These are phyloP conservation scores for Raphanus raphanistrum DNA, from an alignment of 345 rosid genomes.

Conservation along the genomic window DNA sequence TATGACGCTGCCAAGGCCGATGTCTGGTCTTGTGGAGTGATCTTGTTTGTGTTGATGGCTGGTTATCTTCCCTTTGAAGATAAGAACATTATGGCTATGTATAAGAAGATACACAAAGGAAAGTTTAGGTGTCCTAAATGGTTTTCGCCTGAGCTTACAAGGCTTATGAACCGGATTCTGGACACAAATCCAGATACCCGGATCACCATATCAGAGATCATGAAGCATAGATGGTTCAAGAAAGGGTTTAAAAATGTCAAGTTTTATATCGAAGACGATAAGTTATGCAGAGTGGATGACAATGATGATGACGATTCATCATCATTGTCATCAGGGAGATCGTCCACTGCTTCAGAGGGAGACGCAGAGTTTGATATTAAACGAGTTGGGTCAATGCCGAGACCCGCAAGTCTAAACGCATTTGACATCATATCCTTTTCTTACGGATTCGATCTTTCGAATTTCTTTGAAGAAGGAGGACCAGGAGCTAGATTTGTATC, in stretches of 20 bases:
- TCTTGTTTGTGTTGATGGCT: conserved; percentile 74
- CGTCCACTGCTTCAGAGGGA: conserved; percentile 43
- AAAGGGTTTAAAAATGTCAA: conserved; percentile 56
- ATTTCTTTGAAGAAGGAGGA: conserved; percentile 65
- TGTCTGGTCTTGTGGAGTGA: conserved; percentile 89
- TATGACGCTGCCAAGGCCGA: conserved; percentile 95
- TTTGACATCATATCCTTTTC: conserved; percentile 88
- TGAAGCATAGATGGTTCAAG: conserved; percentile 76
- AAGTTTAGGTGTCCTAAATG: conserved; percentile 83
- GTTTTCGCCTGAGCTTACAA: conserved; percentile 72
- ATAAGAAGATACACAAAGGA: conserved; percentile 73
- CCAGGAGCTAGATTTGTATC: conserved; percentile 61
- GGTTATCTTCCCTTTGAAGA: conserved; percentile 88
- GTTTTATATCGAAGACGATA: conserved; percentile 47
- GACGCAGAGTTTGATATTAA: conserved; percentile 30
- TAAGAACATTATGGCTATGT: conserved; percentile 74
- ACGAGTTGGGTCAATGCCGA: conserved; percentile 44
- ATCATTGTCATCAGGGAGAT: conserved; percentile 40
- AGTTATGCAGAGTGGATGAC: conserved; percentile 40
- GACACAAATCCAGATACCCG: conserved; percentile 77
- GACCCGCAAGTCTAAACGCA: conserved; percentile 69
- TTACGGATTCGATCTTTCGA: conserved; percentile 66
- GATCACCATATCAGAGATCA: conserved; percentile 65
- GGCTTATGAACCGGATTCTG: conserved; percentile 64
- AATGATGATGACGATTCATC: conserved; percentile 37